phyloP scores from a whole-genome alignment of 306 rosid genomes.

The Casuarina equisetifolia region DNA sequence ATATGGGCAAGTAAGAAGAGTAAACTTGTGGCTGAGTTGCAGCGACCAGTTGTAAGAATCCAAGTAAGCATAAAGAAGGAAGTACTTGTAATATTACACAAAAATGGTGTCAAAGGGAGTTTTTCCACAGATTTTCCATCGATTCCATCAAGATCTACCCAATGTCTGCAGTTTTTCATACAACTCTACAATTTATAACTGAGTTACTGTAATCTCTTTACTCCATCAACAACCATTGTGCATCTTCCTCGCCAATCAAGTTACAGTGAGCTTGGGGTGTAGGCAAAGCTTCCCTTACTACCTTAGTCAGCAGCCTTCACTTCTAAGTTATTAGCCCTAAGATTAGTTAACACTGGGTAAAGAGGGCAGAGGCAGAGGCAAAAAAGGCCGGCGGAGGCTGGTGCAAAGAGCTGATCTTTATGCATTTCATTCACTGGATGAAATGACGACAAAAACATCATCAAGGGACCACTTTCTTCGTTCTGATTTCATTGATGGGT shows the following conservation, averaged over 20 bases:
- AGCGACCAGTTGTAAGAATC: no score
- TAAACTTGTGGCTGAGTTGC: no score
- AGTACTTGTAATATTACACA: neutral
- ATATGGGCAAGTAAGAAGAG: no score
- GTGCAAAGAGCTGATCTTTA: neutral
- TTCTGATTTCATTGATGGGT: constrained; percentile 65
- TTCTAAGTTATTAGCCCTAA: neutral
- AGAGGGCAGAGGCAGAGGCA: neutral
- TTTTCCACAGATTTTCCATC: neutral
- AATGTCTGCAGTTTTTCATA: neutral
- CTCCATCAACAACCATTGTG: constrained; percentile 12
- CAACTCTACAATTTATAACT: neutral
- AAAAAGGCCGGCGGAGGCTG: neutral
- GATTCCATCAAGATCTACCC: neutral
- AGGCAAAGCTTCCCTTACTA: constrained; percentile 9
- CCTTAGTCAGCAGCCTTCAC: constrained; percentile 15
- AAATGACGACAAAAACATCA: constrained; percentile 83
- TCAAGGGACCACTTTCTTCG: constrained; percentile 81
- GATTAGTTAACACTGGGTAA: neutral
- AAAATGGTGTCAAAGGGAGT: neutral
- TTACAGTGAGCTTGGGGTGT: constrained; percentile 17
- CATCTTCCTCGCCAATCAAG: constrained; percentile 19
- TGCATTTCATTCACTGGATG: constrained; percentile 45
- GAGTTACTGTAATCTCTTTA: neutral
- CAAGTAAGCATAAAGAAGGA: neutral